Conservation (phyloP, 2,329 filamentous ascomycete species). For the Fusarium guadeloupense region DNA sequence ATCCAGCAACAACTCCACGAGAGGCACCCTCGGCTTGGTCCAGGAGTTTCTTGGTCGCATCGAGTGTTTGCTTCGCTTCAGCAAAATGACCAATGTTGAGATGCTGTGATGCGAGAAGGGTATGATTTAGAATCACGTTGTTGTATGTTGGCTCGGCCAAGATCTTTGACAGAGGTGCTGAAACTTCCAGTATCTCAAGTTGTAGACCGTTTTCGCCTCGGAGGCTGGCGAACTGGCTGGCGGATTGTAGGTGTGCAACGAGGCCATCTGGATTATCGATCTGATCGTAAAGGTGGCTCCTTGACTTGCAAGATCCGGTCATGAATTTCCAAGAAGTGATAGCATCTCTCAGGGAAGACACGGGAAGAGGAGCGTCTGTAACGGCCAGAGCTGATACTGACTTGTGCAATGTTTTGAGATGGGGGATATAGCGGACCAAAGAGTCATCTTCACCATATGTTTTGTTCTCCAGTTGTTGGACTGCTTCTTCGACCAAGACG, state of each 20-base stretch:
- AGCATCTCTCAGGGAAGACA: constrained; percentile 48
- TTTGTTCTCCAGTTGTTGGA: constrained; percentile 49
- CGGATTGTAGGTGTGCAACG: constrained; percentile 59
- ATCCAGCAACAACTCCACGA: constrained; percentile 56
- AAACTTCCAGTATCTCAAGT: constrained; percentile 58
- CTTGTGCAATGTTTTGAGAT: constrained; percentile 57
- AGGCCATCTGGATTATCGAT: constrained; percentile 62
- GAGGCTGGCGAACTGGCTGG: constrained; percentile 62
- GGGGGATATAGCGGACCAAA: constrained; percentile 57
- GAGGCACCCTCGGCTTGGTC: constrained; percentile 50
- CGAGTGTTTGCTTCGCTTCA: constrained; percentile 63
- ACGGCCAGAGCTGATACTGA: constrained; percentile 57
- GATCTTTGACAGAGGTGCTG: constrained; percentile 53
- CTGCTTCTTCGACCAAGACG: constrained; percentile 51
- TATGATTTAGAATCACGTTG: constrained; percentile 56
- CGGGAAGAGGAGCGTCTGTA: constrained; percentile 45
- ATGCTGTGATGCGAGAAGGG: constrained; percentile 62
- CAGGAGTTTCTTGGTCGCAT: constrained; percentile 62
- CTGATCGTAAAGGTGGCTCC: constrained; percentile 52
- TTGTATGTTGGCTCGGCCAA: constrained; percentile 48
- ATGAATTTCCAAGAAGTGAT: constrained; percentile 58
- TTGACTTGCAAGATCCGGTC: constrained; percentile 50
- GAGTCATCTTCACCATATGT: constrained; percentile 56
- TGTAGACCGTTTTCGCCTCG: constrained; percentile 60
- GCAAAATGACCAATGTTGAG: constrained; percentile 61